Evolutionary conservation across 345 rosid species (phyloP).

Genomic region (Psidium guajava): DNA sequence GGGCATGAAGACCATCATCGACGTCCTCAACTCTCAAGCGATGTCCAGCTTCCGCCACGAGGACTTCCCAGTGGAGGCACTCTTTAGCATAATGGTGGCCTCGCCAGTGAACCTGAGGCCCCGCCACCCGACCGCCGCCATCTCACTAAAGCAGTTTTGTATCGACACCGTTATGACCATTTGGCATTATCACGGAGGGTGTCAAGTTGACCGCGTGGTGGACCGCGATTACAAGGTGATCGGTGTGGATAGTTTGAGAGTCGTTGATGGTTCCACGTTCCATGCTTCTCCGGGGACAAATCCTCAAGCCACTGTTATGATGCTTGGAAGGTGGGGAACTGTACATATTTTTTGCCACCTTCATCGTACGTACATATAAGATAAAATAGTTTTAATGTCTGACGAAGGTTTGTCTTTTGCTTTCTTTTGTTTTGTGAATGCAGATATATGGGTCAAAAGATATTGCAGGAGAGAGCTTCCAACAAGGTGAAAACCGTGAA

Average conservation of each 20-base stretch:
- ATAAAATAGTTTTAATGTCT: not conserved
- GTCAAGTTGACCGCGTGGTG: constrained; percentile 25
- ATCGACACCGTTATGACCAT: constrained; percentile 29
- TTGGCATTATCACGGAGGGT: constrained; percentile 43
- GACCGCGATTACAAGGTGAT: constrained; percentile 18
- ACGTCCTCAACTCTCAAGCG: constrained; percentile 37
- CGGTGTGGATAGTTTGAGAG: constrained; percentile 20
- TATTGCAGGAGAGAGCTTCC: constrained; percentile 8
- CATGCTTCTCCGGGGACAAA: constrained; percentile 24
- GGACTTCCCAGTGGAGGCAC: constrained; percentile 14
- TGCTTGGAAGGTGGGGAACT: constrained; percentile 28
- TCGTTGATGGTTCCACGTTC: constrained; percentile 29
- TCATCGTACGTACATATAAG: not conserved
- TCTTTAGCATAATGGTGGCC: constrained; percentile 21
- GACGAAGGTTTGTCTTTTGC: not conserved
- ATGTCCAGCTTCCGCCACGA: constrained; percentile 40
- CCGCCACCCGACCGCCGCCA: constrained; percentile 14
- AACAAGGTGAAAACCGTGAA: not conserved
- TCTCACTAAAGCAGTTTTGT: constrained; percentile 45
- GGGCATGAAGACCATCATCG: constrained; percentile 38
- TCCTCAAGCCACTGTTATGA: constrained; percentile 43
- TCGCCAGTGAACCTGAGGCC: constrained; percentile 59
- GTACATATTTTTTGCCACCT: not conserved
- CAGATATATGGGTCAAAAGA: constrained; percentile 34
- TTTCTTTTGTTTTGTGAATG: not conserved